Conservation (phyloP, 306 rosid species). For the Quillaja saponaria region DNA sequence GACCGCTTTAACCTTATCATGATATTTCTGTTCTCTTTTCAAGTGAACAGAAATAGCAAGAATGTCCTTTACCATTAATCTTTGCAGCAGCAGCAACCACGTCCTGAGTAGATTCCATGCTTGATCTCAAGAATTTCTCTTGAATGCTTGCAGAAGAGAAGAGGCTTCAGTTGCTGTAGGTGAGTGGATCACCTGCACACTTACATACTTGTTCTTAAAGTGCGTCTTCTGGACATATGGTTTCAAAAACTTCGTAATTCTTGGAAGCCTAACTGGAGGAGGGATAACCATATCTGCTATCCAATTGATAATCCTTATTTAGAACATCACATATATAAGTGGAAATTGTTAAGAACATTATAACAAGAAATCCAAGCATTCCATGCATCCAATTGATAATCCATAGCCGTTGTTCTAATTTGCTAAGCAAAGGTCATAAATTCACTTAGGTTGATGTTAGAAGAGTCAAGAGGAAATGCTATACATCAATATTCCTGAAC, state of each 20-base stretch:
- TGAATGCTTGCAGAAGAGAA: slow-evolving; percentile 76
- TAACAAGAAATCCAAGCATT: no score
- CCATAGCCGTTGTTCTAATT: no score
- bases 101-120: slow-evolving; percentile 63
- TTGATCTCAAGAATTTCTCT: slow-evolving; percentile 63
- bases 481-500: no score
- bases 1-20: slow-evolving; percentile 87
- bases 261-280: slow-evolving; percentile 66
- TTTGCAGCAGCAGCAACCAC: slow-evolving; percentile 95
- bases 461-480: no score
- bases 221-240: slow-evolving; percentile 89
- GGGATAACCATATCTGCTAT: slow-evolving; percentile 69
- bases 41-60: slow-evolving; percentile 75
- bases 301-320: slow-evolving; percentile 5
- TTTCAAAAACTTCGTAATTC: slow-evolving; percentile 64
- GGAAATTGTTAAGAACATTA: neutral
- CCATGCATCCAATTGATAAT: no score
- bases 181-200: slow-evolving; percentile 73
- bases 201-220: slow-evolving; percentile 78
- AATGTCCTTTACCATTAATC: slow-evolving; percentile 68
- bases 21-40: slow-evolving; percentile 91
- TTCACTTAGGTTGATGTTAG: no score
- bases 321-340: neutral
- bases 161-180: slow-evolving; percentile 86
- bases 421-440: no score